Base-by-base conservation (phyloP, 2,329 filamentous ascomycete species). In the Phyllosticta capitalensis region DNA sequence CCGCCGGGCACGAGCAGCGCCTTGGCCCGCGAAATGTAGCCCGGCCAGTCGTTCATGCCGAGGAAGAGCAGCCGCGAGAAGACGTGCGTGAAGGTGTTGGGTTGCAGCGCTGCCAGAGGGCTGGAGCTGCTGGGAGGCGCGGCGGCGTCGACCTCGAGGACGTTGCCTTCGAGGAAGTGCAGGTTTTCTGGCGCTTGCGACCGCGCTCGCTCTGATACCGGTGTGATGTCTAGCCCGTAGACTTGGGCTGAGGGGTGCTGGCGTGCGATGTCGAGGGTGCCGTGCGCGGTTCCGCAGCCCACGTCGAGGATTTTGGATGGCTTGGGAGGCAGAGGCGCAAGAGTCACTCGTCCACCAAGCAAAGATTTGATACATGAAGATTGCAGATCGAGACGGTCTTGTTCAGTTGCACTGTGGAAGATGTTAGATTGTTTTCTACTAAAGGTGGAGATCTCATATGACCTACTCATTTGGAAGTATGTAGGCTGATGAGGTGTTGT, bases 11-110 rank as follows among this genome's bases (percentile, higher is more conserved):
- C 74, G 9, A 82, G 73, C 63, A 75, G 68, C 56, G 53, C 50
- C 26, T 30, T 49, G 14, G 52, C 28, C n/a, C 75, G 72, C 21
- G 74, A 67, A 14, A 81, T 64, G 56, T 84, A 69, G 12, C 69
- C 67, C 3, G 71, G 70, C 67, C 82, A 82, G 64, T 85, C 74
- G 9, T 74, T 71, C 38, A 87, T 76, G 28, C 78, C 75, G 28
- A 77, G 75, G 65, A 75, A 64, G 74, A 81, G 73, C 74, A 78
- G 61, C 64, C 78, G 65, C 70, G 76, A 65, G 77, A 79, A 74
- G 77, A 85, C 77, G 64, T 81, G 77, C 67, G 85, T 82, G 65
- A 81, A 83, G 10, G 69, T 58, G 66, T 33, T 75, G 68, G 14
- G 73, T 67, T 55, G 79, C 79, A 58, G 75, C 9, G 52, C 49